Conservation (phyloP, 805 yeast species). For the Peterozyma toletana region DNA sequence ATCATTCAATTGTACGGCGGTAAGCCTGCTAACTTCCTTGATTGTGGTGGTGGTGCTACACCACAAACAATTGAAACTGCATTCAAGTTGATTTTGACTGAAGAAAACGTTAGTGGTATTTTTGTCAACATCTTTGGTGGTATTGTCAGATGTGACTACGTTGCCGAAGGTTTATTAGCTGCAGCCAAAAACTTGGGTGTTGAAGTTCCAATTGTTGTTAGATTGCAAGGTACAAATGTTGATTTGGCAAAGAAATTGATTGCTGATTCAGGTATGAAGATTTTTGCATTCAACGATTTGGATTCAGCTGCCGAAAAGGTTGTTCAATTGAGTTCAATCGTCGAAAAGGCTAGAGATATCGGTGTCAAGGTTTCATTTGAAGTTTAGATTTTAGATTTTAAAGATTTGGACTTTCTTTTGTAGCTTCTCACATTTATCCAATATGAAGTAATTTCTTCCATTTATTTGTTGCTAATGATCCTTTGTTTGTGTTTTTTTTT, state of each 20-base stretch:
- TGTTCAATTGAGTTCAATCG: slow-evolving; percentile 51
- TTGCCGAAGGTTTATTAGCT: slow-evolving; percentile 94
- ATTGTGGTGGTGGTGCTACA: slow-evolving; percentile 99
- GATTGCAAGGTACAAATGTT: slow-evolving; percentile 97
- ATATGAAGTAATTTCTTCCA: not conserved
- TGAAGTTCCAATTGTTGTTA: slow-evolving; percentile 91
- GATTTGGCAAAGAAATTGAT: slow-evolving; percentile 84
- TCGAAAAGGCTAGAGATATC: slow-evolving; percentile 12
- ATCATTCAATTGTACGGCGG: slow-evolving; percentile 98
- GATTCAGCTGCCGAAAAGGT: slow-evolving; percentile 97
- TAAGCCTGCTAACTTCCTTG: slow-evolving; percentile 97
- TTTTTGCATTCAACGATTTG: slow-evolving; percentile 84
- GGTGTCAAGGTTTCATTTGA: slow-evolving; percentile 13
- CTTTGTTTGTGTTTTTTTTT: too few relatives aligned
- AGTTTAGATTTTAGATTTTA: not conserved
- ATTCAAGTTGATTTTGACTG: slow-evolving; percentile 85
- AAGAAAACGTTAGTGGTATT: slow-evolving; percentile 85
- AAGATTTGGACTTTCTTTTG: not conserved
- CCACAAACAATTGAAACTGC: slow-evolving; percentile 98
- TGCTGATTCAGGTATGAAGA: slow-evolving; percentile 82
- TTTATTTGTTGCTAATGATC: not conserved
- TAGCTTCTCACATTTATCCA: not conserved
- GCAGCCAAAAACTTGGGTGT: slow-evolving; percentile 90
- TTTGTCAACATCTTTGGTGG: slow-evolving; percentile 99
- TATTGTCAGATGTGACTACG: slow-evolving; percentile 98